phyloP scores from a whole-genome alignment of 495 filamentous ascomycete species.

The Glonium stellatum region DNA sequence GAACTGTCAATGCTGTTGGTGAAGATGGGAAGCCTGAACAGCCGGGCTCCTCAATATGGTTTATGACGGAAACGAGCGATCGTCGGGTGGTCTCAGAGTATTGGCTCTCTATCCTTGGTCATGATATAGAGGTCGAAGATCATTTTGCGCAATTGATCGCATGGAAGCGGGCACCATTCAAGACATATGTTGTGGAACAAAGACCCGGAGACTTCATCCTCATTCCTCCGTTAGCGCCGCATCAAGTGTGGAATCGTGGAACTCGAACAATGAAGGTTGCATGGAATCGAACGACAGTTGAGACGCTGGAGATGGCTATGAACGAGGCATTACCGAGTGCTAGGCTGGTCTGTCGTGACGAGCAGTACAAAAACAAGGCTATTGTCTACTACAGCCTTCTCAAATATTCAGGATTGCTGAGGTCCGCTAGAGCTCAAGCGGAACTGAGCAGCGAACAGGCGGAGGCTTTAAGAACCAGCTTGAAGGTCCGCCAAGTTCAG shows the following conservation, averaged over 20 bases:
- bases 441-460: constrained; percentile 41
- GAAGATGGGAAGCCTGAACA: constrained; percentile 61
- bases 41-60: constrained; percentile 88
- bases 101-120: constrained; percentile 81
- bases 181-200: constrained; percentile 88
- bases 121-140: constrained; percentile 92
- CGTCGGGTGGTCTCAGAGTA: constrained; percentile 82
- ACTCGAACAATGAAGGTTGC: constrained; percentile 93
- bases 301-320: constrained; percentile 79
- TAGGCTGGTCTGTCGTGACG: constrained; percentile 90
- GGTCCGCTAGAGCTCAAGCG: constrained; percentile 38
- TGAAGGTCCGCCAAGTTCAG: constrained; percentile 48
- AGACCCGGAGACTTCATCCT: constrained; percentile 89
- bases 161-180: constrained; percentile 88
- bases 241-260: constrained; percentile 97
- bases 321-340: constrained; percentile 80
- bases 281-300: constrained; percentile 94
- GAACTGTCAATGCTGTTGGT: constrained; percentile 39
- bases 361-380: constrained; percentile 97
- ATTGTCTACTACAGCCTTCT: constrained; percentile 80
- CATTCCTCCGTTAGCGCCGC: constrained; percentile 90
- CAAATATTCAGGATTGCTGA: constrained; percentile 64
- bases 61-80: constrained; percentile 93
- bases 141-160: constrained; percentile 92
- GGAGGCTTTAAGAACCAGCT: constrained; percentile 23